Evolutionary conservation across 345 rosid genomes (phyloP).

Genomic region (Hevea brasiliensis): DNA sequence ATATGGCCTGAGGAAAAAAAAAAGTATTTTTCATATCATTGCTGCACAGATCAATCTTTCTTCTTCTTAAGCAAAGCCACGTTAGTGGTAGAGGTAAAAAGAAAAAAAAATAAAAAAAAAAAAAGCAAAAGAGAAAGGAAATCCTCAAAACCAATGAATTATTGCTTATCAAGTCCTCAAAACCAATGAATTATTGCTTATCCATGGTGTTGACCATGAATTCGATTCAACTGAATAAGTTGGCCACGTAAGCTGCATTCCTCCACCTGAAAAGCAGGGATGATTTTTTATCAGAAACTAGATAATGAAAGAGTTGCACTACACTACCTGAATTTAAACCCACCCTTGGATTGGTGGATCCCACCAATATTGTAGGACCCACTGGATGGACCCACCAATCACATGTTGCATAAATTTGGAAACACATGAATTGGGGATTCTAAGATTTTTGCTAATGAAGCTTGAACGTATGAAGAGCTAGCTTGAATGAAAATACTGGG

Average conservation of each 20-base stretch:
- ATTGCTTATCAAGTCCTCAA: background rate
- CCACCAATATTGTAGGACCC: no score
- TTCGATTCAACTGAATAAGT: constrained; percentile 52
- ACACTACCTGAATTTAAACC: no score
- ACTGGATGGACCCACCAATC: no score
- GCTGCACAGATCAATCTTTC: background rate
- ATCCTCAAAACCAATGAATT: background rate
- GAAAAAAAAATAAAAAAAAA: background rate
- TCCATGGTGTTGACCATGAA: background rate
- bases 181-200: background rate
- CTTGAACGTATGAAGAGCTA: background rate
- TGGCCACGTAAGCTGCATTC: constrained; percentile 69
- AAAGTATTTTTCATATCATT: no score
- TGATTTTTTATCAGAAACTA: background rate
- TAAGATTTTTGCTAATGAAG: no score
- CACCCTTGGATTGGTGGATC: no score
- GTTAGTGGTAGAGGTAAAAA: background rate
- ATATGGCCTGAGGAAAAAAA: background rate
- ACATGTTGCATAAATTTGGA: no score
- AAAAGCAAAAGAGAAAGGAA: no score
- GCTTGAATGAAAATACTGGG: no score
- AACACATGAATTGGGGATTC: no score
- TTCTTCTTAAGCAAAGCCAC: background rate
- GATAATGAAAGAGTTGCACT: no score
- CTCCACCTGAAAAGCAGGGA: constrained; percentile 51